These are phyloP conservation scores for Diutina rugosa DNA, from an alignment of 1,139 yeast species.

Conservation along the genomic window DNA sequence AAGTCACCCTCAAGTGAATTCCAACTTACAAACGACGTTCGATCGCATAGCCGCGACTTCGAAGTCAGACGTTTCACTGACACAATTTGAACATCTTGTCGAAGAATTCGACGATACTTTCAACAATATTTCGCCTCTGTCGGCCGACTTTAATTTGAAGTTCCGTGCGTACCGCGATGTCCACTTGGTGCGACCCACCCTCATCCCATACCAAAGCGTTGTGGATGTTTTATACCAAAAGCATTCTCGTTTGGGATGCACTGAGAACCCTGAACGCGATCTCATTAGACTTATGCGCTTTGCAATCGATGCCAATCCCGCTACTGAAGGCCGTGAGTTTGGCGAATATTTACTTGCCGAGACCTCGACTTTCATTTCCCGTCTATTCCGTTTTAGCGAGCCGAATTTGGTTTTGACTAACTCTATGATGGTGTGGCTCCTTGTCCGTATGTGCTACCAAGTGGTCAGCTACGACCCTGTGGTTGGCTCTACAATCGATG, in stretches of 20 bases:
- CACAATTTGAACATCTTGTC: background rate
- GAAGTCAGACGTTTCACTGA: background rate
- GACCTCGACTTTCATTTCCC: background rate
- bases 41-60: background rate
- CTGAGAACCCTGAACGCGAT: background rate
- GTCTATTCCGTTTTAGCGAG: background rate
- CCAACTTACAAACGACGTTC: background rate
- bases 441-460: background rate
- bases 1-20: background rate
- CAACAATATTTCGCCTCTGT: background rate
- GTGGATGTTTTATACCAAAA: background rate
- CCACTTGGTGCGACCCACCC: background rate
- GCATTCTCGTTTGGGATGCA: background rate
- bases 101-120: background rate
- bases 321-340: background rate
- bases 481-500: background rate
- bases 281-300: background rate
- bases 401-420: background rate
- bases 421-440: background rate
- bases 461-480: background rate
- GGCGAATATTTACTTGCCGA: background rate
- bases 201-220: background rate
- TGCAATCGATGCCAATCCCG: background rate
- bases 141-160: background rate
- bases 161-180: background rate